Conservation (phyloP, 768 basidiomycete species). For the Suillus brevipes region DNA sequence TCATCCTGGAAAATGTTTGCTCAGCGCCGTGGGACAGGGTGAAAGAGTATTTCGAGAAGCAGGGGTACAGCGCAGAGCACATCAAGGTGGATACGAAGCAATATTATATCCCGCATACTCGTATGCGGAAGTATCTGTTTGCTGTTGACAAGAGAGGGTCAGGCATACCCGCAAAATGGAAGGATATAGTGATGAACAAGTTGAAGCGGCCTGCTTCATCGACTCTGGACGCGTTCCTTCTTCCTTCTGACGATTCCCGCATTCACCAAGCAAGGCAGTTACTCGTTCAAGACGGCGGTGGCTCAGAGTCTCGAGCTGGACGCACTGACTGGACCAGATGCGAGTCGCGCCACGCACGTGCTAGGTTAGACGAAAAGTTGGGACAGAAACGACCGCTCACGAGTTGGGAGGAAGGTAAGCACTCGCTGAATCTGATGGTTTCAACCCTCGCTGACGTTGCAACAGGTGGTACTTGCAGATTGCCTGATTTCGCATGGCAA, state of each 20-base stretch:
- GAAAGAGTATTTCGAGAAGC: conserved; percentile 69
- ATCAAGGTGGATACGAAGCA: conserved; percentile 80
- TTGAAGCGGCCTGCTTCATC: conserved; percentile 84
- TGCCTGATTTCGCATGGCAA: conserved; percentile 89
- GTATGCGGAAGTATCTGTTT: conserved; percentile 85
- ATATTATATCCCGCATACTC: conserved; percentile 94
- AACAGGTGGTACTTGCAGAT: conserved; percentile 76
- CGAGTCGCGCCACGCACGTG: conserved; percentile 88
- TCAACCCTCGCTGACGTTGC: neutral
- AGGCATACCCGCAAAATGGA: conserved; percentile 69
- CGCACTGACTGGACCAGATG: conserved; percentile 91
- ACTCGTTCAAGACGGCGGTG: conserved; percentile 68
- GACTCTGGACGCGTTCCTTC: conserved; percentile 88
- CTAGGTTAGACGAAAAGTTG: conserved; percentile 78
- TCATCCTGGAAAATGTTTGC: conserved; percentile 94
- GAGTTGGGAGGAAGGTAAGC: conserved; percentile 86
- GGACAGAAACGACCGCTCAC: conserved; percentile 86
- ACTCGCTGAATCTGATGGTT: conserved; percentile 6
- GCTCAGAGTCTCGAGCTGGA: conserved; percentile 66
- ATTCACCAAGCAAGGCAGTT: conserved; percentile 88
- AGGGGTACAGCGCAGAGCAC: conserved; percentile 72
- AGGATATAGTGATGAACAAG: conserved; percentile 53
- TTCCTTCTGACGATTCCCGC: conserved; percentile 87
- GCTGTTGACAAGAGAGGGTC: conserved; percentile 70
- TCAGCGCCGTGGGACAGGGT: conserved; percentile 85